phyloP scores from a whole-genome alignment of 768 basidiomycete genomes.

The Melanogaster broomeanus region DNA sequence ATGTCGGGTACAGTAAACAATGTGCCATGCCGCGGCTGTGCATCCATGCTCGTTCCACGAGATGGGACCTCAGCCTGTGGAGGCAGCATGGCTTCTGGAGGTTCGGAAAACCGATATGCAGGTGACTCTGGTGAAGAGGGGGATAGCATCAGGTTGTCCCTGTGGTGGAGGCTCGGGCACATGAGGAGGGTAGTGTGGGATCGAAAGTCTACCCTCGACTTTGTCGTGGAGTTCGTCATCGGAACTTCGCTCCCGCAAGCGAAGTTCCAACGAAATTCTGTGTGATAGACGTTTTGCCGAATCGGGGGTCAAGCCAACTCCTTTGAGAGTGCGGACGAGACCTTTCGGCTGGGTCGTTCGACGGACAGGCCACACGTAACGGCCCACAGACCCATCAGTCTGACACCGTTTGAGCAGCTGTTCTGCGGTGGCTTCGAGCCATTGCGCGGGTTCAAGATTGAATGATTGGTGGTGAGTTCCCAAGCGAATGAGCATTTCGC shows the following conservation, averaged over 20 bases:
- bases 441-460: not conserved
- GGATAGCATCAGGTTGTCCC: too few species aligned
- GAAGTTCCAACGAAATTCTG: not conserved
- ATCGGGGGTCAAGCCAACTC: not conserved
- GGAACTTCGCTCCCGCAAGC: too few species aligned
- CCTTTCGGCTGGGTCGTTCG: not conserved
- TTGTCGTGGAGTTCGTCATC: too few species aligned
- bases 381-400: not conserved
- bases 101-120: too few species aligned
- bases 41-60: too few species aligned
- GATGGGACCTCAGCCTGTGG: not conserved
- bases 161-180: too few species aligned
- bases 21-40: too few species aligned
- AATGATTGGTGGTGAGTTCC: conserved; percentile 5
- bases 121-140: too few species aligned
- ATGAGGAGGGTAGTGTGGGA: too few species aligned
- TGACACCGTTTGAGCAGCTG: not conserved
- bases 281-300: not conserved
- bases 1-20: not conserved
- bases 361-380: not conserved
- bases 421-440: not conserved
- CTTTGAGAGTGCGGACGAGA: not conserved
- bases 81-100: too few species aligned
- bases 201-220: too few species aligned
- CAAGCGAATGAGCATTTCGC: not conserved